Evolutionary conservation across 1,284 basidiomycete genomes (phyloP), one percentile per base, ranked within the genome.

Genomic region (Ustilago tritici): DNA sequence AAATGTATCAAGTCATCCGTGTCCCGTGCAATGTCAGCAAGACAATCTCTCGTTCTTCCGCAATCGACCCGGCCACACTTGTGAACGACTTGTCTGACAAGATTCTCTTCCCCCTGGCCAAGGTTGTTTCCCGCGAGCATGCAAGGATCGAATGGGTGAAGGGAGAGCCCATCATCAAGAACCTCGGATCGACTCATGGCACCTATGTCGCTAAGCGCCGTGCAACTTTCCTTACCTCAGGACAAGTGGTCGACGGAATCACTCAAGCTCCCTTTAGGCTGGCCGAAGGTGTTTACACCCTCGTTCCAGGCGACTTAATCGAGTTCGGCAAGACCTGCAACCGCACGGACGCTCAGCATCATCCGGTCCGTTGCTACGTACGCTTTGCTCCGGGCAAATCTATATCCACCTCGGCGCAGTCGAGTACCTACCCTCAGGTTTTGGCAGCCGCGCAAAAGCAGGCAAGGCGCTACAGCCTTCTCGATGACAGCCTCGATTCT

Each of bases 121-220:
- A 78, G 56, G 73, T 76, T 0, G 69, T 78, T 15, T 76, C 72
- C 0, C 71, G 76, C 36, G 32, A 57, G 35, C 76, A 78, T 47
- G 72, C 76, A 6, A 12, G n/a, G 11, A 53, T 78, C 23, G 56
- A 64, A 19, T 78, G 76, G 76, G n/a, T 52, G 34, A 60, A 61
- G 11, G 56, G 56, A 10, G 1, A 2, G 8, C 55, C 62, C 9
- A 15, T 64, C 50, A 41, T 78, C 28, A 49, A 53, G 32, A 65
- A 78, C 15, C 50, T 60, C 6, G 76, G 73, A 7, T 76, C 76
- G 0, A 78, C 65, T 7, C 76, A 76, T 38, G 76, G 76, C n/a
- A 78, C 76, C 10, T 72, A 40, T 19, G 64, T 78, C 23, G 59
- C 63, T 31, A 66, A 19, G 11, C 32, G 50, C 11, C 32, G 38